A percentile compares a stretch with the other conserved stretches of the same genome.
phyloP scores from a whole-genome alignment of 305 asterid species.

The Stenogyne calaminthoides region DNA sequence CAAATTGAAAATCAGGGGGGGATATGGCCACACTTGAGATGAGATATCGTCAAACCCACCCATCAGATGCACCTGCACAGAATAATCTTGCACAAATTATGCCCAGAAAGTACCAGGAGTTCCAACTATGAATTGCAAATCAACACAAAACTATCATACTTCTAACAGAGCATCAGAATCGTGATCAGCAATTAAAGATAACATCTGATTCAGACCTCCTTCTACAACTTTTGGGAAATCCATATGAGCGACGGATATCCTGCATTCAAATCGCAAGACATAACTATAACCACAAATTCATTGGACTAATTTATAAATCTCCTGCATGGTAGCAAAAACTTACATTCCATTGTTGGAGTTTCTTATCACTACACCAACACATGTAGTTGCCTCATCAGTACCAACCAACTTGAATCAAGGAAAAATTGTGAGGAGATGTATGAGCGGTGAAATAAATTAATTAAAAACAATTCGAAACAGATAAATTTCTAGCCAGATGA shows the following conservation, averaged over 20 bases:
- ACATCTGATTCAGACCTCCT: conserved; percentile 75
- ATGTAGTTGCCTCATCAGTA: conserved; percentile 97
- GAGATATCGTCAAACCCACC: conserved; percentile 84
- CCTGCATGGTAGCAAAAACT: conserved; percentile 35
- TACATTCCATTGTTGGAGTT: conserved; percentile 78
- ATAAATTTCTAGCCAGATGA: not conserved
- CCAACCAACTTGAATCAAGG: conserved; percentile 68
- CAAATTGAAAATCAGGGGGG: conserved; percentile 36
- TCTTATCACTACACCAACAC: conserved; percentile 79
- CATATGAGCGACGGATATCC: conserved; percentile 90
- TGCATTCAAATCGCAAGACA: conserved; percentile 38
- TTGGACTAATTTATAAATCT: not conserved
- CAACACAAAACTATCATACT: conserved; percentile 45
- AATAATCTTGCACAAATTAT: conserved; percentile 27
- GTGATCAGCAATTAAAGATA: conserved; percentile 59
- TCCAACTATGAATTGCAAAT: conserved; percentile 26
- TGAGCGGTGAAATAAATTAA: conserved; percentile 10
- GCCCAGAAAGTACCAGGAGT: conserved; percentile 13
- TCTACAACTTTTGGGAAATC: conserved; percentile 79
- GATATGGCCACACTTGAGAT: conserved; percentile 56
- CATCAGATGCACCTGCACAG: conserved; percentile 84
- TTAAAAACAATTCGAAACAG: not conserved
- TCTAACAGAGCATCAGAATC: conserved; percentile 61
- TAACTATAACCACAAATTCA: conserved; percentile 5
- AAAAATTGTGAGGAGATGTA: conserved; percentile 17